Base-by-base conservation (phyloP, 140 eudicot genomes). In the Ambrosia hybrid region DNA sequence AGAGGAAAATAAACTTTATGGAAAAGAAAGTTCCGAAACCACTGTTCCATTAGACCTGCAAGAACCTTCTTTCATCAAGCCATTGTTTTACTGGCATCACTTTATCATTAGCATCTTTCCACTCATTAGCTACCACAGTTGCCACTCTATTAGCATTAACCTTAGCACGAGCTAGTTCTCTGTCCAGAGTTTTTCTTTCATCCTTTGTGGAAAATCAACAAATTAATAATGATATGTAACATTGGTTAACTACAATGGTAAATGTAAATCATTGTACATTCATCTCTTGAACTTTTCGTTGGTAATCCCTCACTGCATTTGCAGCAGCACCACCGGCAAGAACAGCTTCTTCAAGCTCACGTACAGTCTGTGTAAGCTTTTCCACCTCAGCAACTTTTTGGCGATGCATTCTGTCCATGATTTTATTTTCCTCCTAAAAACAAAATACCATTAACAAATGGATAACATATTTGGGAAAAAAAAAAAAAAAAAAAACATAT, bases 291-390 rank as follows among this genome's bases (percentile, higher is more conserved):
- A 92, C 95, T 92, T 92, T 89, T 51, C 98, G 82, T 80, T 92
- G 98, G 73, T 92, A 92, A 83, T 92, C 98, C 69, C 98, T 79
- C 65, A 92, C 98, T 74, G 96, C 98, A 85, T 92, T 92, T 6
- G 98, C 98, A 80, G 98, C 95, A 43, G 98, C 98, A 74, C 96
- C 98, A 76, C 98, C 98, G 66, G 98, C 96, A 78, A 92, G 91
- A 76, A 92, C 98, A 73, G 98, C 95, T 82, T 92, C 98, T 78
- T 92, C 98, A 73, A 92, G 92, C 78, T 92, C 98, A 70, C 79
- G 95, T 38, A 92, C 98, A 2, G 98, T 89, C 81, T 89, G 96
- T 41, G 91, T 92, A 34, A 92, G 96, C 87, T 92, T 92, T 77
- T 92, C 98, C 61, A 92, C 98, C 79, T 92, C 98, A 7, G 95